Evolutionary conservation across 208 protist species (phyloP), one percentile per base, ranked within the genome.

Genomic region (Leishmania turanica): DNA sequence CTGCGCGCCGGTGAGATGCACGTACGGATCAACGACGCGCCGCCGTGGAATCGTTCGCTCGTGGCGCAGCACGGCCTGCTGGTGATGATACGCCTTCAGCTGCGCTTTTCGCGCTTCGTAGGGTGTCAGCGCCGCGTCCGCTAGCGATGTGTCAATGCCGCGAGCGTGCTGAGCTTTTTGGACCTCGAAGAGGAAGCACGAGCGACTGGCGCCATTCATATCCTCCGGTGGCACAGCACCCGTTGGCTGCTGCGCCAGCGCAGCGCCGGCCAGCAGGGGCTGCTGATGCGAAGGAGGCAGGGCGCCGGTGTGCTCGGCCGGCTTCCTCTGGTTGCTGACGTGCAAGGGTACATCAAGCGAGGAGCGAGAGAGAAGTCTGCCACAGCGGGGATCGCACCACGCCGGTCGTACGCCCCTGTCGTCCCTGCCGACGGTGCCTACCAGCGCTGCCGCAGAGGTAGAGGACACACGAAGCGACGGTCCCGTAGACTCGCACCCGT

Each of bases 1-100:
- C 80, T 95, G 91, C 6, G 91, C 90, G 4, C 71, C 82, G 45
- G 90, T 95, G 66, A 91, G 89, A 0, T 92, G 81, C 62, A 92
- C 80, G 64, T 93, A 89, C 24, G 86, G 89, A 58, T 91, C 92
- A 21, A 86, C 75, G 4, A 84, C 92, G 7, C 93, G 90, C 1
- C 92, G 90, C 17, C 84, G 89, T 3, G 92, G 87, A n/a, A 97
- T 78, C 2, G 90, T 90, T 47, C 86, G 66, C 84, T 97, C 93
- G 70, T 97, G 86, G 9, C 92, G 90, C n/a, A 92, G 75, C 19
- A 97, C 86, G 6, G 89, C 88, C 78, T 85, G 81, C 72, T 90
- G 84, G 4, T 84, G 86, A 34, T 87, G 89, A 58, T 80, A 87
- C 11, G 84, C 83, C 51, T 64, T 75, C 71, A 77, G 77, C 79